Conservation (phyloP, 1,284 basidiomycete genomes). For the Ceratobasidium sp. region DNA sequence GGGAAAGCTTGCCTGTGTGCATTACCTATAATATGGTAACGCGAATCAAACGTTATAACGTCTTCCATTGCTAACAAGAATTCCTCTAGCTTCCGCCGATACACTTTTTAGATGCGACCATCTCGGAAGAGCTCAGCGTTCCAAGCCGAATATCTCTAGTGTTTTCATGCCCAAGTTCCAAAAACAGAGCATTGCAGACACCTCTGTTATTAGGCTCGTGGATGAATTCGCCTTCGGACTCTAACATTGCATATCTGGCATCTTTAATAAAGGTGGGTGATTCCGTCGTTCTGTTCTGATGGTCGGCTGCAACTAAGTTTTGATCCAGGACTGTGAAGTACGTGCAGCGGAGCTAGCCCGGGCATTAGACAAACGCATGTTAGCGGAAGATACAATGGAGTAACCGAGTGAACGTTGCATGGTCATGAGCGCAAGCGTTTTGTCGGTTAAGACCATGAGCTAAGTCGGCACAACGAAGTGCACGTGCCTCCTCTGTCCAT, state of each 20-base stretch:
- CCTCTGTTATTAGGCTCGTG: conserved; percentile 65
- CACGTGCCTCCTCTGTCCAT: conserved; percentile 6
- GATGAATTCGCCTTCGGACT: conserved; percentile 65
- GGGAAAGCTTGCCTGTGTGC: conserved; percentile 73
- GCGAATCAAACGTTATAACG: not conserved
- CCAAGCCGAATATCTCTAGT: conserved; percentile 64
- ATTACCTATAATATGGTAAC: conserved; percentile 75
- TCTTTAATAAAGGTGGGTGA: conserved; percentile 60
- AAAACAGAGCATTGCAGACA: conserved; percentile 44
- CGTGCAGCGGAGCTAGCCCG: conserved; percentile 34
- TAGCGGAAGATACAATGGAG: conserved; percentile 9
- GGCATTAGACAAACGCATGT: conserved; percentile 37
- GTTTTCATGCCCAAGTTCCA: conserved; percentile 61
- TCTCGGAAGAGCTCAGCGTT: conserved; percentile 63
- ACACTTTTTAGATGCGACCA: conserved; percentile 73
- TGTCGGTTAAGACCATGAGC: not conserved
- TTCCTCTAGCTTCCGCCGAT: conserved; percentile 57
- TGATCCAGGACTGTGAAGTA: conserved; percentile 30
- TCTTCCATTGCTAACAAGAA: not conserved
- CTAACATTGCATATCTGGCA: conserved; percentile 57
- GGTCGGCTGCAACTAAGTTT: not conserved
- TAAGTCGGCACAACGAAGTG: not conserved
- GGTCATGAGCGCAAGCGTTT: not conserved
- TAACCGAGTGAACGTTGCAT: not conserved
- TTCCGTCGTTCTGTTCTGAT: not conserved